Evolutionary conservation across 129 eudicot species (phyloP), one percentile per base, ranked within the genome.

Genomic region (Silybum marianum): DNA sequence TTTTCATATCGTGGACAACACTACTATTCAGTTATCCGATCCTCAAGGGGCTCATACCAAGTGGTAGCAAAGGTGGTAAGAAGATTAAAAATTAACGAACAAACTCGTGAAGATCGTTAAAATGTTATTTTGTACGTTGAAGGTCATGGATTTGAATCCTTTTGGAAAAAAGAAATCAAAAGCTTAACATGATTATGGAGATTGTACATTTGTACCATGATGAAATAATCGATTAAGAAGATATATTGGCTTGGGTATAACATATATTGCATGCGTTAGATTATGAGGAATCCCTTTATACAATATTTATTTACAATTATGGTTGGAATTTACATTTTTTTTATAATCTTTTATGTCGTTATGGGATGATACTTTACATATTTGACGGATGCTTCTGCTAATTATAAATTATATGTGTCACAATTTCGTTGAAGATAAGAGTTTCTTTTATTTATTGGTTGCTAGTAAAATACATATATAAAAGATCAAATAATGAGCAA

Each of bases 21-120:
- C 78, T 90, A 16, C 73, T 87, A 32, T 84, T 87, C 8, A 94
- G 95, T 86, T 75, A 85, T 84, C 95, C 97, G 0, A 87, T 94
- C 60, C 78, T 94, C 9, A 84, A 90, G 84, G 93, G 91, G 38
- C 90, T 93, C 1, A 3, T 88, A 72, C 89, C 92, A 30, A 84
- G 76, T 60, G 86, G 75, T 71, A 74, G 76, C 54, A 90, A 82
- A 71, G 81, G 81, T 71, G 81, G 81, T 71, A 84, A 78, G 23
- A 65, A 65, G 28, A 23, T 19, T 9, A 23, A 65, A 65, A 2
- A 18, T 18, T 65, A 58, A 58, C 3, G 23, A 19, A 58, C 66
- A n/a, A n/a, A 58, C 66, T 44, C 66, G 23, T 58, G 23, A 58
- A 58, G 66, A 58, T 58, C 66, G 7, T 32, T 6, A 32, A 58